phyloP scores from a whole-genome alignment of 352 stramenopile species.

The Halophytophthora batemanensis region DNA sequence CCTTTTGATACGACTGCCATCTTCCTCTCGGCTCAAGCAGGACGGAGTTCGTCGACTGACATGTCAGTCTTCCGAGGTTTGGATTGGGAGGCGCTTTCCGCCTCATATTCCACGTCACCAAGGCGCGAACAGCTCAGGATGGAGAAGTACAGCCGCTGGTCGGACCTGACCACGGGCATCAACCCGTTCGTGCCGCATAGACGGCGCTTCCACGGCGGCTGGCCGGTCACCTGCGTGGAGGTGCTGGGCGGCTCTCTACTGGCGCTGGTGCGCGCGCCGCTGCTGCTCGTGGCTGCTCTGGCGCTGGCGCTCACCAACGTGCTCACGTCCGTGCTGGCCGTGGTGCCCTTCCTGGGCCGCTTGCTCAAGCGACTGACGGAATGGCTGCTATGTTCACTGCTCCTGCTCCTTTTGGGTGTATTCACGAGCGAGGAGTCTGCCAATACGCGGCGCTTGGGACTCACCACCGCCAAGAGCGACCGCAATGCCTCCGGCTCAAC shows the following conservation, averaged over 20 bases:
- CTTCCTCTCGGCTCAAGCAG: too few relatives aligned
- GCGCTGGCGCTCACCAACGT: constrained; percentile 49
- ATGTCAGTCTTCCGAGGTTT: too few relatives aligned
- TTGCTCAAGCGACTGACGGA: constrained; percentile 66
- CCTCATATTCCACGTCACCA: too few relatives aligned
- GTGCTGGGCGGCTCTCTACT: constrained; percentile 42
- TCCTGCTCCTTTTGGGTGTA: constrained; percentile 62
- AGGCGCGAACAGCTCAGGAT: too few relatives aligned
- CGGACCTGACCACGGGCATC: constrained; percentile 80
- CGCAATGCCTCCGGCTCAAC: constrained; percentile 20
- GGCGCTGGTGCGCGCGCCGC: constrained; percentile 45
- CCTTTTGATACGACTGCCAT: too few relatives aligned
- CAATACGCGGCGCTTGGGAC: constrained; percentile 69
- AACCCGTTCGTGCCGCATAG: constrained; percentile 86
- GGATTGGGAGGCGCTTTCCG: too few relatives aligned
- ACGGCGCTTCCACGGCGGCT: constrained; percentile 44
- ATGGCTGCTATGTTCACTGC: constrained; percentile 66
- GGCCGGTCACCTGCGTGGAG: constrained; percentile 40
- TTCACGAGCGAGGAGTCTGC: constrained; percentile 68
- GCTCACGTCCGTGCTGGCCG: constrained; percentile 46
- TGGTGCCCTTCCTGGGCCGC: constrained; percentile 64
- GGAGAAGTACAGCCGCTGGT: constrained; percentile 87
- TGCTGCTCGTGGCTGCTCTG: constrained; percentile 39
- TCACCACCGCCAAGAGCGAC: constrained; percentile 40
- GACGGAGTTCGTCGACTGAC: too few relatives aligned